Evolutionary conservation across 164 flowering plant genomes (phyloP).

Genomic region (Berberis vulgaris): DNA sequence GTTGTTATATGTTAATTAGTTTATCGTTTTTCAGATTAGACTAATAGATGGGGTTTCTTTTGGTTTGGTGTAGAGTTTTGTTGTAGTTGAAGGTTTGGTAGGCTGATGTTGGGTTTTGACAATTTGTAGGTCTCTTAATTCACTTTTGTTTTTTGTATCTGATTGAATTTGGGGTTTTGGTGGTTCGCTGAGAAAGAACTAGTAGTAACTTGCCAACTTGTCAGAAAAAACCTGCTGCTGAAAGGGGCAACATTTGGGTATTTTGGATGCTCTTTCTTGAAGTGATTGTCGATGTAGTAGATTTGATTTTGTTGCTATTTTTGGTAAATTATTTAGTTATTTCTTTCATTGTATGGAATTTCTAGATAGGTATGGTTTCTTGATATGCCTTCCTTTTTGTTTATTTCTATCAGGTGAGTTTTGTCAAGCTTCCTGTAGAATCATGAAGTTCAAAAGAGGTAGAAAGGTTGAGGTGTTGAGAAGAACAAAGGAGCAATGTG

Average conservation of each 20-base stretch:
- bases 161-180: slow-evolving; percentile 1
- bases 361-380: background rate
- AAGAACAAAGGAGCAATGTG: slow-evolving; percentile 13
- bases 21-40: slow-evolving; percentile 3
- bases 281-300: no score
- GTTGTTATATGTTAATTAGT: background rate
- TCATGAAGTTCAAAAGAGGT: slow-evolving; percentile 25
- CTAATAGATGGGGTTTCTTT: slow-evolving; percentile 4
- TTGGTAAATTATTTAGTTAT: no score
- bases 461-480: slow-evolving; percentile 25
- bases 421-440: background rate
- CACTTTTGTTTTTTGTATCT: background rate
- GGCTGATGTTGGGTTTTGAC: slow-evolving; percentile 3
- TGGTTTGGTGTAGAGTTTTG: slow-evolving; percentile 1
- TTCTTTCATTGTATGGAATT: no score
- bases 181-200: slow-evolving; percentile 1
- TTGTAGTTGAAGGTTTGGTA: slow-evolving; percentile 12
- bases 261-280: no score
- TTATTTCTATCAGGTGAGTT: slow-evolving; percentile 5
- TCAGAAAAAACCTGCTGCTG: no score
- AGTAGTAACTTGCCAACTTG: background rate
- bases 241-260: no score
- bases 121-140: background rate
- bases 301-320: no score
- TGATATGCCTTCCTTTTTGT: background rate